Conservation (phyloP, 257 asterid species). For the Osmanthus fragrans region DNA sequence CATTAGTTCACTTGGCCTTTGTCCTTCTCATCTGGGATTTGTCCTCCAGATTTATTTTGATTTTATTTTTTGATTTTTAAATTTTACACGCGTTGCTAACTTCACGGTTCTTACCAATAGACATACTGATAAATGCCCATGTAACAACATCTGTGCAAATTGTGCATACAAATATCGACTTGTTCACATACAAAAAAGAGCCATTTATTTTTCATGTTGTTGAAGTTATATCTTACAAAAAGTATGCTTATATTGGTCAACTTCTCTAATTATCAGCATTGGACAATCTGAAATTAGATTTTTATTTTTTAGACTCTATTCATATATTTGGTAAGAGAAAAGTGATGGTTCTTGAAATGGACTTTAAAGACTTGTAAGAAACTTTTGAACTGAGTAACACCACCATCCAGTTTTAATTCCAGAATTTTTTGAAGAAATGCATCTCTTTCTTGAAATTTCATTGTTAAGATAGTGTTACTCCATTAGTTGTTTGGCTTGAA, state of each 20-base stretch:
- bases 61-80: not conserved
- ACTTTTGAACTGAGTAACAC: not conserved
- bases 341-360: not conserved
- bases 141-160: too few species aligned
- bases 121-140: too few species aligned
- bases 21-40: not conserved
- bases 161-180: too few species aligned
- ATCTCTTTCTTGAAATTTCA: not conserved
- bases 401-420: not conserved
- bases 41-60: not conserved
- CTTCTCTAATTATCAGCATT: not conserved
- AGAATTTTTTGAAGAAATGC: not conserved
- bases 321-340: not conserved
- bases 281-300: not conserved
- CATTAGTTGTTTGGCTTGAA: not conserved
- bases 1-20: not conserved
- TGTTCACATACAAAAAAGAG: not conserved
- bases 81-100: not conserved
- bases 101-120: not conserved
- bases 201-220: not conserved
- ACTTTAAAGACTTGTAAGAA: not conserved
- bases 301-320: not conserved
- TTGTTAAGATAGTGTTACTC: not conserved
- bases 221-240: not conserved
- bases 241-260: not conserved